These are phyloP conservation scores for Corylus avellana DNA, from an alignment of 306 rosid species.

Conservation along the genomic window DNA sequence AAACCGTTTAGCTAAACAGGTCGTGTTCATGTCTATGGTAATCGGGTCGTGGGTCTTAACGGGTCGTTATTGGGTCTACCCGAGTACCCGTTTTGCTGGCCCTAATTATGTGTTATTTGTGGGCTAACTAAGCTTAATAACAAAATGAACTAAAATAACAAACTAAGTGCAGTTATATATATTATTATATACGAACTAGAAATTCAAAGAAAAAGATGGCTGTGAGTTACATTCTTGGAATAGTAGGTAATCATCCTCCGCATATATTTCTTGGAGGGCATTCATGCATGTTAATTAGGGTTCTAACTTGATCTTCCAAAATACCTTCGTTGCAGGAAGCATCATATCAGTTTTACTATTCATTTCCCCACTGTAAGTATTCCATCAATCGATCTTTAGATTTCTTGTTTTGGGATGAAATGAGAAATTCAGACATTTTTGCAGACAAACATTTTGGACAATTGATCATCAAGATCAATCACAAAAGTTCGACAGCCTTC, in stretches of 20 bases:
- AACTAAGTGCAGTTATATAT: too few relatives aligned
- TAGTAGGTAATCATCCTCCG: slow-evolving; percentile 30
- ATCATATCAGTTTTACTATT: slow-evolving; percentile 32
- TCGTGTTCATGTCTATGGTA: too few relatives aligned
- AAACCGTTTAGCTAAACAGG: too few relatives aligned
- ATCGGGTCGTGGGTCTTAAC: too few relatives aligned
- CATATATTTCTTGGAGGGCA: not conserved
- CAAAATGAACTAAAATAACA: too few relatives aligned
- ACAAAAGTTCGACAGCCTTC: slow-evolving; percentile 46
- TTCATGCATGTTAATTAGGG: not conserved
- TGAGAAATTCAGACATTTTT: too few relatives aligned
- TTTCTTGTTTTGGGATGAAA: slow-evolving; percentile 8
- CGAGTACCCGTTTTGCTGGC: too few relatives aligned
- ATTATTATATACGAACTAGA: too few relatives aligned
- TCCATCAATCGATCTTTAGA: slow-evolving; percentile 30
- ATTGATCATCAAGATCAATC: too few relatives aligned
- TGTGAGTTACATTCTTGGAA: slow-evolving; percentile 26
- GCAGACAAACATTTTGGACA: slow-evolving; percentile 34
- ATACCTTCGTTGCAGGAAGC: slow-evolving; percentile 30
- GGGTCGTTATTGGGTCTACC: too few relatives aligned
- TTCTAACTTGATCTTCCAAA: not conserved
- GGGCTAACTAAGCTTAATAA: too few relatives aligned
- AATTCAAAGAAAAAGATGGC: not conserved
- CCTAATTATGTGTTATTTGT: too few relatives aligned
- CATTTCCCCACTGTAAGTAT: not conserved